Evolutionary conservation across 225 moss, liverwort and hornwort species (phyloP).

Genomic region (Pseudoscleropodium purum): DNA sequence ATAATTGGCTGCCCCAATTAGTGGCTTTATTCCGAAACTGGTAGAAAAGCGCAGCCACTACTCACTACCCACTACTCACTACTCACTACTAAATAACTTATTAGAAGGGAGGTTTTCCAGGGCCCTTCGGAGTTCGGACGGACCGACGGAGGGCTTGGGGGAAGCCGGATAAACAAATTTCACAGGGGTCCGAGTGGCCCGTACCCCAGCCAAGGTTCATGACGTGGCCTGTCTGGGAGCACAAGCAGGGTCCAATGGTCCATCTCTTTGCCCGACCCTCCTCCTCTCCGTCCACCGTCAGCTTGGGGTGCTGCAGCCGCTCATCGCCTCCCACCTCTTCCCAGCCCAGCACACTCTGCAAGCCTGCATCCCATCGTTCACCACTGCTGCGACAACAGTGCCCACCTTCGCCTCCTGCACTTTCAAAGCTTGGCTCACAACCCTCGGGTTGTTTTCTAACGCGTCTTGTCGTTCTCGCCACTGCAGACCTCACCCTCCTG

Average conservation of each 20-base stretch:
- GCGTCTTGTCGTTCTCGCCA: neutral
- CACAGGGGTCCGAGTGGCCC: neutral
- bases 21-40: neutral
- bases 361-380: neutral
- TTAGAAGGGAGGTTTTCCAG: neutral
- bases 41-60: neutral
- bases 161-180: neutral
- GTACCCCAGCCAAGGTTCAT: neutral
- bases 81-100: no score
- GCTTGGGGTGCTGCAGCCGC: neutral
- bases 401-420: neutral
- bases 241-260: neutral
- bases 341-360: neutral
- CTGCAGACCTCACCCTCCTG: neutral
- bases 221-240: neutral
- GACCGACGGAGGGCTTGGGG: neutral
- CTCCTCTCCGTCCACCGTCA: neutral
- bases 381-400: neutral
- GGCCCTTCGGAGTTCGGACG: neutral
- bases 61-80: no score
- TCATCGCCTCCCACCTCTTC: neutral
- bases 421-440: neutral
- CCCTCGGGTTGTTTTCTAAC: no score
- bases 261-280: neutral
- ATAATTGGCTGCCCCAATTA: neutral